These are phyloP conservation scores for Ganoderma resinaceum DNA, from an alignment of 1,284 basidiomycete species.

Conservation along the genomic window DNA sequence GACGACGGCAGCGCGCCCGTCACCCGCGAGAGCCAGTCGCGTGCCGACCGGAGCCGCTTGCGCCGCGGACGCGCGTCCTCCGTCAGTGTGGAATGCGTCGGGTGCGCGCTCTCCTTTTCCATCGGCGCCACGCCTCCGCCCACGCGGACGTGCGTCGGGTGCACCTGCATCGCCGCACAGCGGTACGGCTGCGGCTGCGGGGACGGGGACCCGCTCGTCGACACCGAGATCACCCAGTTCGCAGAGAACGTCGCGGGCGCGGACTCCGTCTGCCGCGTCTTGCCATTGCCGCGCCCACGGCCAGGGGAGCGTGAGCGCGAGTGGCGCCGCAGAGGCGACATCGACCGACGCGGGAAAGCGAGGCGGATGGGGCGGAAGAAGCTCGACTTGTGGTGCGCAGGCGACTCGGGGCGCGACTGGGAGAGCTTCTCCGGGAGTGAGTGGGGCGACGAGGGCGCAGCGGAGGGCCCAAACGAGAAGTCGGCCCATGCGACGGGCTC, in stretches of 20 bases:
- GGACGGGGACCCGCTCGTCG: slow-evolving; percentile 38
- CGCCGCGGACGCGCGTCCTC: slow-evolving; percentile 46
- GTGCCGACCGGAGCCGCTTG: slow-evolving; percentile 55
- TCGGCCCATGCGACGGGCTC: slow-evolving; percentile 29
- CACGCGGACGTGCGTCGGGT: slow-evolving; percentile 23
- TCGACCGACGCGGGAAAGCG: slow-evolving; percentile 47
- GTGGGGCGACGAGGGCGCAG: slow-evolving; percentile 25
- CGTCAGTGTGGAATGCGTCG: slow-evolving; percentile 32
- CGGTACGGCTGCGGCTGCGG: slow-evolving; percentile 36
- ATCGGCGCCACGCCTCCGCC: slow-evolving; percentile 17
- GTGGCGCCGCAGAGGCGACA: slow-evolving; percentile 37
- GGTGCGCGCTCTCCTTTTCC: slow-evolving; percentile 30
- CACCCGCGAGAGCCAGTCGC: slow-evolving; percentile 66
- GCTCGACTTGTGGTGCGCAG: slow-evolving; percentile 39
- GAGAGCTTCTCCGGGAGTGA: slow-evolving; percentile 32
- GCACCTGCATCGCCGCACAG: slow-evolving; percentile 30
- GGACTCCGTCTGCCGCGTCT: slow-evolving; percentile 31
- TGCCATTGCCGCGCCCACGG: slow-evolving; percentile 26
- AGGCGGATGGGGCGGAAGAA: slow-evolving; percentile 49
- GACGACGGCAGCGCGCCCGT: slow-evolving; percentile 50
- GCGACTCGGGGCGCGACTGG: slow-evolving; percentile 15
- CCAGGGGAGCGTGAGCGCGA: slow-evolving; percentile 41
- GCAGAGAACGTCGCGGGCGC: slow-evolving; percentile 34
- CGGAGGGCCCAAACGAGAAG: slow-evolving; percentile 30
- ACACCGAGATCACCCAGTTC: slow-evolving; percentile 40